These are phyloP conservation scores for Eremomyces bilateralis DNA, from an alignment of 495 filamentous ascomycete genomes.

Conservation along the genomic window DNA sequence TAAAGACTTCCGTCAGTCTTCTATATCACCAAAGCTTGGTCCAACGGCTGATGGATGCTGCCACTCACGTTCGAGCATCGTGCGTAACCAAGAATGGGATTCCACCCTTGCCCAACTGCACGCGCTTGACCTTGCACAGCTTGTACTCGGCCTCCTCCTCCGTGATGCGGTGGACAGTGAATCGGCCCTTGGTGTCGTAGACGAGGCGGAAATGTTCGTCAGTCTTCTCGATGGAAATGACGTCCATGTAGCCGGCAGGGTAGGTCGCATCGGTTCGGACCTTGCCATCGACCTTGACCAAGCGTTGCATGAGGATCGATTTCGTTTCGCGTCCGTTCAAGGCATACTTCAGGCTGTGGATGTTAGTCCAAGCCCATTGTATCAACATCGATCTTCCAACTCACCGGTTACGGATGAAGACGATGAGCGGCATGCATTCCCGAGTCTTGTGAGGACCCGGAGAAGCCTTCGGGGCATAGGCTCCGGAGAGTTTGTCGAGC, in stretches of 20 bases:
- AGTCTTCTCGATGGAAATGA: slow-evolving; percentile 98
- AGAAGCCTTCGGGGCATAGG: slow-evolving; percentile 89
- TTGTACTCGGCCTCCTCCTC: slow-evolving; percentile 97
- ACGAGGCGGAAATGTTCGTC: slow-evolving; percentile 98
- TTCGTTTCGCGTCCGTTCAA: slow-evolving; percentile 94
- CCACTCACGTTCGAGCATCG: slow-evolving; percentile 98
- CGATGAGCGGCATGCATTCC: slow-evolving; percentile 95
- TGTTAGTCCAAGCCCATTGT: neutral
- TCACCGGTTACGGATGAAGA: slow-evolving; percentile 88
- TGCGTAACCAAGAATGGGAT: slow-evolving; percentile 99
- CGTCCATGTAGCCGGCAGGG: slow-evolving; percentile 98
- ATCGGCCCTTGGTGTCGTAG: slow-evolving; percentile 99
- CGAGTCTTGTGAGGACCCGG: slow-evolving; percentile 97
- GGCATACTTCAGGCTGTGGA: slow-evolving; percentile 81
- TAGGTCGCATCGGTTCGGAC: slow-evolving; percentile 96
- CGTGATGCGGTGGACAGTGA: slow-evolving; percentile 98
- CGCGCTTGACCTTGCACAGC: slow-evolving; percentile 97
- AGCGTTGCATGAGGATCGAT: slow-evolving; percentile 97
- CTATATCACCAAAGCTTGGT: slow-evolving; percentile 66
- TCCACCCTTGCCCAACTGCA: slow-evolving; percentile 95
- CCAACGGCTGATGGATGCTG: slow-evolving; percentile 97
- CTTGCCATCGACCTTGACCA: slow-evolving; percentile 98
- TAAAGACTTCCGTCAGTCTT: slow-evolving; percentile 19
- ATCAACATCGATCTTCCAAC: neutral
- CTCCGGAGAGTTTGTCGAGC: slow-evolving; percentile 94